Evolutionary conservation across 75 land plant genomes (phyloP).

Genomic region (Gnetum montanum): DNA sequence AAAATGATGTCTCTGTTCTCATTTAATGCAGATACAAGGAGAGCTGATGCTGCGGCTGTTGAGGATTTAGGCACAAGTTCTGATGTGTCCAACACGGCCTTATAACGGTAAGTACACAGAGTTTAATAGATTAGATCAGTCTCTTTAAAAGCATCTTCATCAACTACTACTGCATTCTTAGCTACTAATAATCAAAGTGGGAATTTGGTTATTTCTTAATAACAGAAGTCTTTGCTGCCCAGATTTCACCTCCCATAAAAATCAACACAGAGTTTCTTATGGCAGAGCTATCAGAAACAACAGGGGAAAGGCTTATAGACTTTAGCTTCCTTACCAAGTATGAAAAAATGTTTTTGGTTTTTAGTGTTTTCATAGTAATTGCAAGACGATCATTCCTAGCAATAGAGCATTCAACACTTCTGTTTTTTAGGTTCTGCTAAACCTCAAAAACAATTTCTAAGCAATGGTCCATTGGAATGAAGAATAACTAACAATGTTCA

Average conservation of each 20-base stretch:
- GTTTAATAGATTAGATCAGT: conserved; percentile 76
- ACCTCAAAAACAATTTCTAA: conserved; percentile 17
- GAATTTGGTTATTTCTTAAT: conserved; percentile 62
- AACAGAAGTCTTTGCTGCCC: conserved; percentile 84
- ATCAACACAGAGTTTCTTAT: conserved; percentile 67
- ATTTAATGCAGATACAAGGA: conserved; percentile 81
- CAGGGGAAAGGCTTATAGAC: conserved; percentile 20
- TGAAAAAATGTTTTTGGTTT: conserved; percentile 52
- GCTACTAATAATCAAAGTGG: conserved; percentile 66
- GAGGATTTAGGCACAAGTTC: conserved; percentile 84
- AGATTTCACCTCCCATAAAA: conserved; percentile 90
- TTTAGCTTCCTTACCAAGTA: conserved; percentile 63
- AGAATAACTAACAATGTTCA: conserved; percentile 28
- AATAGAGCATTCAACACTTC: conserved; percentile 41
- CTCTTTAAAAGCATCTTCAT: conserved; percentile 92
- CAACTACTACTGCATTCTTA: conserved; percentile 68
- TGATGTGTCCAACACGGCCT: conserved; percentile 66
- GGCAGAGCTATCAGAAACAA: conserved; percentile 4
- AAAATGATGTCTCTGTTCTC: conserved; percentile 86
- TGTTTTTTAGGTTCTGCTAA: conserved; percentile 29
- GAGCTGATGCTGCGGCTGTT: conserved; percentile 78
- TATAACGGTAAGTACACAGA: conserved; percentile 47
- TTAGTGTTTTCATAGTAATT: conserved; percentile 42
- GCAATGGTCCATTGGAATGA: conserved; percentile 26
- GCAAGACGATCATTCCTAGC: conserved; percentile 75